Base-by-base conservation (phyloP, 345 rosid genomes). In the Hypericum androsaemum region DNA sequence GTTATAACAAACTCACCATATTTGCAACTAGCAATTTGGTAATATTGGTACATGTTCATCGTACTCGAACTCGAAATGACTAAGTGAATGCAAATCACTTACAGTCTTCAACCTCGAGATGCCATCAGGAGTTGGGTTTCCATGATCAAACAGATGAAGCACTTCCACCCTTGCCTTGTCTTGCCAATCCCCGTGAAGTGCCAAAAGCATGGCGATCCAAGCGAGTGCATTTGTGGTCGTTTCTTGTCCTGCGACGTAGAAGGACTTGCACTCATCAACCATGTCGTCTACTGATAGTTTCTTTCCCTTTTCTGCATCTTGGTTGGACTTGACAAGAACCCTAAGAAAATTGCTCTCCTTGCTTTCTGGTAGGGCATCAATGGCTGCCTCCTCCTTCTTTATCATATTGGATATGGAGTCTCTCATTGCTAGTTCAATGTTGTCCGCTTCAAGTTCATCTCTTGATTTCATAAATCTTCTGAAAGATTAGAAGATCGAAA, bases 161-260 rank as follows among this genome's bases (percentile, higher is more conserved):
- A 67, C 72, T 51, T 77, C 78, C 32, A 45, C 64, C 59, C 78
- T 72, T 15, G 62, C 74, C 60, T 64, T 57, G 13, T 74, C 76
- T 62, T 78, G 83, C 76, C 77, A 74, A 10, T 78, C 76, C 7
- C 52, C 37, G 53, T 74, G 64, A n/a, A 67, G 8, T 36, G 77
- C 63, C 6, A 77, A 59, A 50, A 79, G 77, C 42, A 73, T 16
- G 53, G 59, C 15, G 1, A 66, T 57, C 81, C 80, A 74, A 6
- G 71, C 8, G 8, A 79, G 77, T 53, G 53, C 43, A 56, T 62
- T 52, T 46, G 58, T 8, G 0, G 64, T 64, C 5, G 75, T 73
- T 53, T 68, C 78, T 2, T 64, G 78, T 16, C 79, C 73, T 11
- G 58, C 71, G 41, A 69, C 9, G 57, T 68, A 71, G 59, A 71